A percentile compares a stretch with the other conserved stretches of the same genome.
Evolutionary conservation across 179 eudicot species (phyloP).

Genomic region (Nepenthes alata): DNA sequence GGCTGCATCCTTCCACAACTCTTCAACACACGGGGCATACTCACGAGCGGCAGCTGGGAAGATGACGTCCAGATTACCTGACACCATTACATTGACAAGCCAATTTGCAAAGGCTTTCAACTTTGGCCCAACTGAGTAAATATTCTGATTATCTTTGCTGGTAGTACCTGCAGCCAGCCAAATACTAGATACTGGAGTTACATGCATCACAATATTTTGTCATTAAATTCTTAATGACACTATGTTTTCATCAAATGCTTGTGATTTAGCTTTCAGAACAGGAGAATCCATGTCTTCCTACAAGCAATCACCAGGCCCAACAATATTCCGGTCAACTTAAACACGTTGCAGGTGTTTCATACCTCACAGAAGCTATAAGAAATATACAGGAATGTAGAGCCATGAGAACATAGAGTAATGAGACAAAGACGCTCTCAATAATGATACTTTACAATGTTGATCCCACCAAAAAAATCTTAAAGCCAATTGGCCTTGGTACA

Average conservation of each 20-base stretch:
- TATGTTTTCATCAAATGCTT: neutral
- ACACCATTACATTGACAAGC: conserved; percentile 52
- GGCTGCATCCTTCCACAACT: conserved; percentile 72
- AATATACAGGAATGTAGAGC: neutral
- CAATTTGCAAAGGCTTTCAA: conserved; percentile 58
- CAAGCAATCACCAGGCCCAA: neutral
- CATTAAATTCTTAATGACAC: neutral
- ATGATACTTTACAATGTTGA: neutral
- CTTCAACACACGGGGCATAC: conserved; percentile 60
- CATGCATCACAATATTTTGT: neutral
- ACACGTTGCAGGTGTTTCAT: too few relatives aligned
- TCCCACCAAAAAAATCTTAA: neutral
- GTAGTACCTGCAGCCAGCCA: conserved; percentile 12
- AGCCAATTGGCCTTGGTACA: neutral
- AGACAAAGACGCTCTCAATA: too few relatives aligned
- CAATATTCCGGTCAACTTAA: too few relatives aligned
- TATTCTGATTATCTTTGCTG: conserved; percentile 11
- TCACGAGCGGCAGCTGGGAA: conserved; percentile 75
- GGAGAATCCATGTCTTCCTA: neutral
- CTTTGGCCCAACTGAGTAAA: conserved; percentile 47
- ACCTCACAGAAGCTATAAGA: neutral
- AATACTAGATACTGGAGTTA: neutral
- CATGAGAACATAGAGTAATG: too few relatives aligned
- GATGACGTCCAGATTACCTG: conserved; percentile 46
- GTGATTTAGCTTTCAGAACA: neutral